Evolutionary conservation across 768 basidiomycete genomes (phyloP).

Genomic region (Naganishia vishniacii): DNA sequence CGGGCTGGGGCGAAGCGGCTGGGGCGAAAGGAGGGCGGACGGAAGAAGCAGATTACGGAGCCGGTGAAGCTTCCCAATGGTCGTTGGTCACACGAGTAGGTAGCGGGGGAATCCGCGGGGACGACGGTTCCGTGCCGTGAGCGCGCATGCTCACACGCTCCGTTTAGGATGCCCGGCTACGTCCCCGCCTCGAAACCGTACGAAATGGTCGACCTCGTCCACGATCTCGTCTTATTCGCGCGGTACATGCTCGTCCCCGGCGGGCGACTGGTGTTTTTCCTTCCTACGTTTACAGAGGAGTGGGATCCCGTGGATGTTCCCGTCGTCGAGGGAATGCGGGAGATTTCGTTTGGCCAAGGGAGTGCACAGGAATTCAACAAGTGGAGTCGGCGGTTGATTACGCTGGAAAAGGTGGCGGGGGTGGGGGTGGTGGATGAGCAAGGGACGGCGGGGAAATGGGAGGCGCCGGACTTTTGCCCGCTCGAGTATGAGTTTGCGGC

Average conservation of each 20-base stretch:
- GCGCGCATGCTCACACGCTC: no score
- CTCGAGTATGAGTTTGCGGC: not conserved
- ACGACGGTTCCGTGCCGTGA: no score
- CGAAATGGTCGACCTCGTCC: conserved; percentile 74
- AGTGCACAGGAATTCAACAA: conserved; percentile 88
- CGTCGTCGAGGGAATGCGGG: conserved; percentile 70
- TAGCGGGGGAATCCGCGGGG: no score
- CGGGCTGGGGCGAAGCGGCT: conserved; percentile 55
- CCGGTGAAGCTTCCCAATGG: conserved; percentile 47
- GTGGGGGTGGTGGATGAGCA: not conserved
- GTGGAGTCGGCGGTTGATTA: conserved; percentile 93
- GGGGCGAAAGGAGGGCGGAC: conserved; percentile 40
- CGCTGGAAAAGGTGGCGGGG: conserved; percentile 63
- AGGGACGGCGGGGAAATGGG: not conserved
- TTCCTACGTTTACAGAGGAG: conserved; percentile 71
- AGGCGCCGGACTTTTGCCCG: not conserved
- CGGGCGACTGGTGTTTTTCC: conserved; percentile 90
- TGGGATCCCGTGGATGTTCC: conserved; percentile 83
- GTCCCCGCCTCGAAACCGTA: conserved; percentile 87
- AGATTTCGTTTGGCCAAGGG: conserved; percentile 52
- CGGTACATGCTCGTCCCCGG: conserved; percentile 76
- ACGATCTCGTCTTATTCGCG: conserved; percentile 73
- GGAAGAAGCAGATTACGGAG: conserved; percentile 36
- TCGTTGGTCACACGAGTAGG: conserved; percentile 48
- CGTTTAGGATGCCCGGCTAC: conserved; percentile 58